Base-by-base conservation (phyloP, 2,329 filamentous ascomycete species). In the Epichloe elymi region DNA sequence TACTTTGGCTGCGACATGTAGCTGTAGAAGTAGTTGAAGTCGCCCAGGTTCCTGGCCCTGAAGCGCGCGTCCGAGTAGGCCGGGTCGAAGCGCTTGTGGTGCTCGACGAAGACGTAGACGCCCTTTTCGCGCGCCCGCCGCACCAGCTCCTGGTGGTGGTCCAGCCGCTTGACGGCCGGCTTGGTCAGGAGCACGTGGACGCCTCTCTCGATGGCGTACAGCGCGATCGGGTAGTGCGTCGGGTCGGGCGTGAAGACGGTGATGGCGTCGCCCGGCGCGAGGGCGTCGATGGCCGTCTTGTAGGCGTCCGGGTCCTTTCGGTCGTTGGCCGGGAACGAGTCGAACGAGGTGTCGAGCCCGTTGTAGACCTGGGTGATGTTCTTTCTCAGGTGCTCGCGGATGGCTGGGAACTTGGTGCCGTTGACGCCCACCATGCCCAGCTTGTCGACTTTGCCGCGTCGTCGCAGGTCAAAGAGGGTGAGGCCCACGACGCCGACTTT, bases 11-110 rank as follows among this genome's bases (percentile, higher is more conserved):
- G 89, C 47, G 83, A 88, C 89, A 95, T 95, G 78, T 96, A 96
- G 60, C 80, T 85, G 77, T 95, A 96, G 67, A 95, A 96, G 76
- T 96, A 96, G 75, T 95, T 95, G 80, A 96, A 96, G 70, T 95
- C 88, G 57, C 90, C 90, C 7, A 96, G 74, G 49, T 75, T 81
- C 63, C 80, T 72, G 14, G 88, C 87, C 59, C 85, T 82, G 70
- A 83, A 83, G 47, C 83, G 80, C 14, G 91, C 91, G 66, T 96
- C 90, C 14, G 87, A 81, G 72, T 96, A 96, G 20, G 88, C 88
- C 2, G 90, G 90, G 66, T 96, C 90, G 70, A 84, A 96, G 52
- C 91, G 88, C 75, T 96, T 96, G 78, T 96, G 90, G 72, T 96
- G 90, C 75, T 96, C 90, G 60, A 96, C 76, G 72, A 88, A 95